Base-by-base conservation (phyloP, 352 stramenopile genomes). In the Albugo candida region DNA sequence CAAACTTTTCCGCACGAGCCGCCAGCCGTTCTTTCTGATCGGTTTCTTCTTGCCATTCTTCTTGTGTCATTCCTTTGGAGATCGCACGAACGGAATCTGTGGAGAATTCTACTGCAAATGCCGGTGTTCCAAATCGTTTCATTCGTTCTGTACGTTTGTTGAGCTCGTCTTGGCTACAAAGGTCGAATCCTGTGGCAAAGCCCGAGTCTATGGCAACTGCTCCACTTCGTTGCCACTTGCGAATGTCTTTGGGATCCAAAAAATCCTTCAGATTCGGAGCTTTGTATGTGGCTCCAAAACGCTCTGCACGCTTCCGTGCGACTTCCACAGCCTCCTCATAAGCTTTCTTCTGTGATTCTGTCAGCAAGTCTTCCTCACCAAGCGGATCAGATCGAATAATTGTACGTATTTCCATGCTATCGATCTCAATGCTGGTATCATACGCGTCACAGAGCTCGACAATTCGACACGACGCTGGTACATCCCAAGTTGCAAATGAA, bases 81-180 rank as follows among this genome's bases (percentile, higher is more conserved):
- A 87, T 52, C 20, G 73, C 74, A 12, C 58, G 75, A 13, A 63
- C 68, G 3, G 63, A 64, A 45, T 83, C 74, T 18, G 69, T 65
- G 2, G 72, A 75, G 56, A 67, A 84, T 18, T 83, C 61, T 19
- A 84, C 50, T 1, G 70, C 68, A 55, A 85, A 89, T 43, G 78
- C 48, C 1, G 77, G 67, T 5, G 76, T 82, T 42, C 86, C 61
- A 52, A 91, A 91, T 10, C 77, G 68, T 52, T 83, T 69, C 68
- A 84, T 83, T 42, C 77, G 77, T 51, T 76, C 56, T 46, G 81
- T 64, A 2, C 77, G 69, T 56, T 86, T 85, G 37, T 47, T 55
- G 18, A 67, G 41, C 49, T 91, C 74, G 18, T 80, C 66, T 5
- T 67, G 51, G 51, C 63, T 81, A 38, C 58, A 68, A 1, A 91